Conservation (phyloP, 805 yeast species). For the Nakazawaea ambrosiae region DNA sequence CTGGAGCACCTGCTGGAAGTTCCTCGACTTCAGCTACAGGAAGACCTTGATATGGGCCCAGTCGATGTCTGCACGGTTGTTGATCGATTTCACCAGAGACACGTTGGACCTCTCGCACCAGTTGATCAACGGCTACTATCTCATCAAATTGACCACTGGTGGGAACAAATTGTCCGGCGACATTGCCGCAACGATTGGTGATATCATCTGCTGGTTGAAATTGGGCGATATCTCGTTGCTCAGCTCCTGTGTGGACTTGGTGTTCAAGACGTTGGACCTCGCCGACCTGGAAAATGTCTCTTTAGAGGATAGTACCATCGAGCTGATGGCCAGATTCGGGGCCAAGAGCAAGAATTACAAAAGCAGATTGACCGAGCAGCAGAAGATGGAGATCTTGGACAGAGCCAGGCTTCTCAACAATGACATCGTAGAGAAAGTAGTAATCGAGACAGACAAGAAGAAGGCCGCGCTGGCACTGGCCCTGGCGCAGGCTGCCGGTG, state of each 20-base stretch:
- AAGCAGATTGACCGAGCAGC: slow-evolving; percentile 63
- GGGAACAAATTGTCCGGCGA: slow-evolving; percentile 35
- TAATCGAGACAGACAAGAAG: no score
- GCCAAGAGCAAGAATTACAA: slow-evolving; percentile 59
- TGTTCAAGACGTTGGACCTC: slow-evolving; percentile 57
- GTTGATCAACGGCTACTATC: slow-evolving; percentile 58
- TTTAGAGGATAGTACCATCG: slow-evolving; percentile 47
- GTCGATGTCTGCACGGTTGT: slow-evolving; percentile 42
- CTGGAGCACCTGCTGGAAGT: slow-evolving; percentile 73
- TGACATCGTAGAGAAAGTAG: slow-evolving; percentile 45
- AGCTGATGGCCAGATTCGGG: slow-evolving; percentile 55
- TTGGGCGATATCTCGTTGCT: slow-evolving; percentile 73
- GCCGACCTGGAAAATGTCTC: slow-evolving; percentile 41
- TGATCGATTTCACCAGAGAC: slow-evolving; percentile 82
- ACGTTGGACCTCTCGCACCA: slow-evolving; percentile 70
- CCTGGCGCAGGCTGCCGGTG: background rate
- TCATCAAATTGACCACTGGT: slow-evolving; percentile 32
- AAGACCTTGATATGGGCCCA: slow-evolving; percentile 75
- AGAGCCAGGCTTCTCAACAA: slow-evolving; percentile 53
- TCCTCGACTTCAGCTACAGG: slow-evolving; percentile 59
- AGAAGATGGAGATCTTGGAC: slow-evolving; percentile 53
- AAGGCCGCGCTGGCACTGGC: background rate
- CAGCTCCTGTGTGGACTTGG: slow-evolving; percentile 64
- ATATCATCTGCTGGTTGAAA: slow-evolving; percentile 74
- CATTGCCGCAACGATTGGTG: slow-evolving; percentile 55